These are phyloP conservation scores for Moelleriella libera DNA, from an alignment of 2,329 filamentous ascomycete genomes.

Conservation along the genomic window DNA sequence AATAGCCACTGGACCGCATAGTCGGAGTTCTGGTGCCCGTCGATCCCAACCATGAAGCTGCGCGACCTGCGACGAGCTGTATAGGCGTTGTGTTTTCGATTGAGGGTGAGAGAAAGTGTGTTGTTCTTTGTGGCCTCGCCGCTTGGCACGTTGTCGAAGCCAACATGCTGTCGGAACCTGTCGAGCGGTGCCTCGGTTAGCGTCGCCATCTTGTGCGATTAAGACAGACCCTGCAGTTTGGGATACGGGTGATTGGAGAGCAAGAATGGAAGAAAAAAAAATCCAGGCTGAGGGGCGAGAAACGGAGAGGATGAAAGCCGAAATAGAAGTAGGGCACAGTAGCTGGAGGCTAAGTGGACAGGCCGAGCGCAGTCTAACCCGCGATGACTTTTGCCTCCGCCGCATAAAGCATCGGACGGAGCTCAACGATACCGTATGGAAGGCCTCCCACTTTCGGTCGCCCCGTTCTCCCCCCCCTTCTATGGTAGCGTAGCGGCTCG, in stretches of 20 bases:
- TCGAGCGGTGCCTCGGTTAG: conserved; percentile 25
- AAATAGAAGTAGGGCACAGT: no score
- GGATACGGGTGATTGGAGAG: not conserved
- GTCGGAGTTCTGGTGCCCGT: conserved; percentile 83
- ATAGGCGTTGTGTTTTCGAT: conserved; percentile 77
- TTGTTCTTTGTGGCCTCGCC: conserved; percentile 46
- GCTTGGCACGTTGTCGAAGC: conserved; percentile 44
- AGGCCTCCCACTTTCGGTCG: no score
- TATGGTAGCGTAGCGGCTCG: no score
- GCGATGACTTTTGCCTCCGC: no score
- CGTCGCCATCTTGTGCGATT: conserved; percentile 20
- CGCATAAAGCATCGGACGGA: no score
- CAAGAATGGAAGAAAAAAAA: not conserved
- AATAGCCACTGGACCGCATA: conserved; percentile 88
- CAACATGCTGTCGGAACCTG: conserved; percentile 46
- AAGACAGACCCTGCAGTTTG: not conserved
- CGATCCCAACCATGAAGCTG: conserved; percentile 81
- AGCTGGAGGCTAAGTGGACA: no score
- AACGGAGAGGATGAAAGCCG: no score
- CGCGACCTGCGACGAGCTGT: conserved; percentile 66
- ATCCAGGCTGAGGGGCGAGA: not conserved
- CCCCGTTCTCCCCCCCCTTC: no score
- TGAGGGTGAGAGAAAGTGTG: conserved; percentile 61
- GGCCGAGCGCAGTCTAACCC: no score
- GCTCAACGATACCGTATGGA: no score